These are phyloP conservation scores for Mucor plumbeus DNA, from an alignment of 371 early-diverging fungal genomes.

Conservation along the genomic window DNA sequence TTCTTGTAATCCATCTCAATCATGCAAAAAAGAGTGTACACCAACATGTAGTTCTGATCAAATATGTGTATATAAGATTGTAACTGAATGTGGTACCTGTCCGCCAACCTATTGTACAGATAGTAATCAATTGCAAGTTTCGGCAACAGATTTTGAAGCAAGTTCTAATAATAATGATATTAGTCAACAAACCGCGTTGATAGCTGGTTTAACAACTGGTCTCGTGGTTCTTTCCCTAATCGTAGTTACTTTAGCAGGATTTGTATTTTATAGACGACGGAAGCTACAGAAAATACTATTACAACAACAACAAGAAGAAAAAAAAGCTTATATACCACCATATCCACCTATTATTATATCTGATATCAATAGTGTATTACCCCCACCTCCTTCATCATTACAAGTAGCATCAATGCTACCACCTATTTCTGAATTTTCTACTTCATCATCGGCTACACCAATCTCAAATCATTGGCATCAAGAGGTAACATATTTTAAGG, in stretches of 20 bases:
- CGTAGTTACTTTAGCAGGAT: constrained; percentile 29
- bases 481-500: constrained; percentile 9
- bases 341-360: constrained; percentile 11
- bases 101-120: constrained; percentile 8
- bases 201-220: constrained; percentile 45
- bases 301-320: constrained; percentile 11
- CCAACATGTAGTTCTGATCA: constrained; percentile 7
- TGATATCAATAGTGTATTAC: constrained; percentile 4
- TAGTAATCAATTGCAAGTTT: constrained; percentile 1
- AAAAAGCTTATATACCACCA: background rate
- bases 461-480: constrained; percentile 7
- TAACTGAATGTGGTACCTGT: constrained; percentile 16
- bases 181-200: constrained; percentile 21
- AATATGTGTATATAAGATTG: background rate
- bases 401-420: background rate
- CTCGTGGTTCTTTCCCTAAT: constrained; percentile 33
- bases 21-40: constrained; percentile 1
- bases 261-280: constrained; percentile 38
- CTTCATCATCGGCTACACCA: background rate
- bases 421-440: background rate
- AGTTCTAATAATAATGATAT: background rate
- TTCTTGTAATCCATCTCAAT: constrained; percentile 5
- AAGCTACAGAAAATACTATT: constrained; percentile 11
- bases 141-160: constrained; percentile 7
- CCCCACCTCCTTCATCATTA: constrained; percentile 16